A percentile compares a stretch with the other conserved stretches of the same genome.
Evolutionary conservation across 805 yeast species (phyloP).

Genomic region (Dipodascus albidus): DNA sequence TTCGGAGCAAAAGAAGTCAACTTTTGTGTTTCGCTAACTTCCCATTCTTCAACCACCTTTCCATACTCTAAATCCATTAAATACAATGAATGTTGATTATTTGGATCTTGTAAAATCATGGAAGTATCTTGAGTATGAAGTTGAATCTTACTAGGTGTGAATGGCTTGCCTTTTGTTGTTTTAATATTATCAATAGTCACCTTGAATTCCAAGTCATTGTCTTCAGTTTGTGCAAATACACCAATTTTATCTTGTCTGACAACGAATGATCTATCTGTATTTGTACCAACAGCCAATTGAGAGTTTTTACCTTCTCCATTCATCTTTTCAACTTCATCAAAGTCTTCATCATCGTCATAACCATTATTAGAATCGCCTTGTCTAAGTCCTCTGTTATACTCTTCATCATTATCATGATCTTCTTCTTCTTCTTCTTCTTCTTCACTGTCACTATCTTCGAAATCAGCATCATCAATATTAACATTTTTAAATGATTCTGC

Average conservation of each 20-base stretch:
- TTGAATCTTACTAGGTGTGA: slow-evolving; percentile 58
- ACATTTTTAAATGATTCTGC: slow-evolving; percentile 39
- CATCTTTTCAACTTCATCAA: slow-evolving; percentile 17
- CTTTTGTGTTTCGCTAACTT: slow-evolving; percentile 34
- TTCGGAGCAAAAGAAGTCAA: slow-evolving; percentile 55
- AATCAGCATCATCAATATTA: slow-evolving; percentile 25
- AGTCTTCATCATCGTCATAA: slow-evolving; percentile 19
- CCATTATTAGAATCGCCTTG: slow-evolving; percentile 10
- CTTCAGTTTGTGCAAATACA: slow-evolving; percentile 51
- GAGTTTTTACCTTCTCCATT: slow-evolving; percentile 38
- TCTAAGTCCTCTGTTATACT: slow-evolving; percentile 14
- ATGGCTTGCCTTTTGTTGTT: slow-evolving; percentile 36
- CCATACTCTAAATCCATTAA: slow-evolving; percentile 76
- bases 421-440: slow-evolving; percentile 16
- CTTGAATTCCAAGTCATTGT: slow-evolving; percentile 43
- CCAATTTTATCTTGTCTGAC: slow-evolving; percentile 73
- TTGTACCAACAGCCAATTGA: slow-evolving; percentile 58
- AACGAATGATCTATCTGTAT: slow-evolving; percentile 64
- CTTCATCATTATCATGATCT: no score
- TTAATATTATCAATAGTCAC: slow-evolving; percentile 57
- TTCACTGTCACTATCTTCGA: slow-evolving; percentile 24
- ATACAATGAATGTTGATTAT: slow-evolving; percentile 37
- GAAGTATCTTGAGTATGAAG: slow-evolving; percentile 63
- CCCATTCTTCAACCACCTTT: slow-evolving; percentile 76
- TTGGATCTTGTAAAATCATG: slow-evolving; percentile 51